phyloP scores from a whole-genome alignment of 2,329 filamentous ascomycete genomes.

The Penicillium sumatraense region DNA sequence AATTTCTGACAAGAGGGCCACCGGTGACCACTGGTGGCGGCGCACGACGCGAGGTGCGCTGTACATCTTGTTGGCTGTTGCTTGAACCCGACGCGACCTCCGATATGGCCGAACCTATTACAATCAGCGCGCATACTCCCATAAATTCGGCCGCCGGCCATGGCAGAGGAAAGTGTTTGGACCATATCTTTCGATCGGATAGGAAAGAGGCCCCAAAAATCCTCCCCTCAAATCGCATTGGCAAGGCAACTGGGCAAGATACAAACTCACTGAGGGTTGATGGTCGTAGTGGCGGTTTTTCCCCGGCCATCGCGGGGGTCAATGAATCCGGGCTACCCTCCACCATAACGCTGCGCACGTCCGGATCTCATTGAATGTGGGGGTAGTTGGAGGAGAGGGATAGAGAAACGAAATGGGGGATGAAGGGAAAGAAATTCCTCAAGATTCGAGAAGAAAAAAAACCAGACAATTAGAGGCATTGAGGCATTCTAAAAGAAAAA shows the following conservation, averaged over 20 bases:
- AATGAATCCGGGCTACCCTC: conserved; percentile 36
- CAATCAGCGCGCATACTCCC: conserved; percentile 11
- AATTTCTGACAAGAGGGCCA: conserved; percentile 27
- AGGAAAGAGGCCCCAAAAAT: background rate
- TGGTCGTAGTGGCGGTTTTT: conserved; percentile 28
- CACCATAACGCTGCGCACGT: conserved; percentile 32
- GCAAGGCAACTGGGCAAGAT: conserved; percentile 4
- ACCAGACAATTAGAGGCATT: background rate
- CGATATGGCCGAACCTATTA: conserved; percentile 32
- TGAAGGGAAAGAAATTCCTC: background rate
- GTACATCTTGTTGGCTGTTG: conserved; percentile 33
- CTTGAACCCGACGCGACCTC: conserved; percentile 38
- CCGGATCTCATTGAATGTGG: conserved; percentile 29
- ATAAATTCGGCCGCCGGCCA: background rate
- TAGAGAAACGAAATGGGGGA: background rate
- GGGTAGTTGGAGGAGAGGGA: conserved; percentile 3
- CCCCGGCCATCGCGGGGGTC: conserved; percentile 26
- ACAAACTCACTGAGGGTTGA: conserved; percentile 32
- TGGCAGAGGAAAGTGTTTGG: background rate
- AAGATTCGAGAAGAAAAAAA: too few species aligned
- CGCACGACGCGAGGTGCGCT: conserved; percentile 24
- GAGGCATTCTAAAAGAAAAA: conserved; percentile 4
- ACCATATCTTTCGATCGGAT: background rate
- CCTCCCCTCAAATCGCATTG: background rate
- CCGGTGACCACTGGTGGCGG: conserved; percentile 19